These are phyloP conservation scores for Madurella fahalii DNA, from an alignment of 2,329 filamentous ascomycete species.

Conservation along the genomic window DNA sequence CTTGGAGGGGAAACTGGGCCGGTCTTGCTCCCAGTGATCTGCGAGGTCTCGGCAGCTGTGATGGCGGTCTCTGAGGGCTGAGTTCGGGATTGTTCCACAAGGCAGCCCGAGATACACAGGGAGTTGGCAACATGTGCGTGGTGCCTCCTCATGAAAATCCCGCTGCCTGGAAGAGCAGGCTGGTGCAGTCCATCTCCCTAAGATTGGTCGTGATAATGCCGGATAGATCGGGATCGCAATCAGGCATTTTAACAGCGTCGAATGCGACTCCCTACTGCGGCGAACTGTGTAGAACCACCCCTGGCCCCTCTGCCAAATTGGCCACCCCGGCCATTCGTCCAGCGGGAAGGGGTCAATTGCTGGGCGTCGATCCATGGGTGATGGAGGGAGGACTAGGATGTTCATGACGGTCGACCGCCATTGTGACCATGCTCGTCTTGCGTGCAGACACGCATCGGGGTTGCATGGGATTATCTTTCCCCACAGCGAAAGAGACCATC, in stretches of 20 bases:
- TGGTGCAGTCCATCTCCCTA: neutral
- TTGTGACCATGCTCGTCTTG: slow-evolving; percentile 15
- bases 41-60: slow-evolving; percentile 13
- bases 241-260: neutral
- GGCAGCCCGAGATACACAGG: neutral
- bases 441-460: slow-evolving; percentile 10
- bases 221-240: neutral
- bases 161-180: neutral
- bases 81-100: neutral
- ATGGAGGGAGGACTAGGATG: neutral
- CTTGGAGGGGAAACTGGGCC: slow-evolving; percentile 1
- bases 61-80: slow-evolving; percentile 1
- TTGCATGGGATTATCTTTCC: neutral
- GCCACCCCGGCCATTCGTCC: neutral
- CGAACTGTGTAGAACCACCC: neutral
- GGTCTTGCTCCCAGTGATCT: slow-evolving; percentile 8
- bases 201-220: neutral
- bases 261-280: neutral
- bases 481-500: neutral
- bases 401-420: slow-evolving; percentile 9
- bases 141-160: neutral
- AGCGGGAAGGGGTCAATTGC: slow-evolving; percentile 1
- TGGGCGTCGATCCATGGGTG: neutral
- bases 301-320: neutral
- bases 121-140: slow-evolving; percentile 14